These are phyloP conservation scores for Talaromyces funiculosus DNA, from an alignment of 2,329 filamentous ascomycete genomes.

Conservation along the genomic window DNA sequence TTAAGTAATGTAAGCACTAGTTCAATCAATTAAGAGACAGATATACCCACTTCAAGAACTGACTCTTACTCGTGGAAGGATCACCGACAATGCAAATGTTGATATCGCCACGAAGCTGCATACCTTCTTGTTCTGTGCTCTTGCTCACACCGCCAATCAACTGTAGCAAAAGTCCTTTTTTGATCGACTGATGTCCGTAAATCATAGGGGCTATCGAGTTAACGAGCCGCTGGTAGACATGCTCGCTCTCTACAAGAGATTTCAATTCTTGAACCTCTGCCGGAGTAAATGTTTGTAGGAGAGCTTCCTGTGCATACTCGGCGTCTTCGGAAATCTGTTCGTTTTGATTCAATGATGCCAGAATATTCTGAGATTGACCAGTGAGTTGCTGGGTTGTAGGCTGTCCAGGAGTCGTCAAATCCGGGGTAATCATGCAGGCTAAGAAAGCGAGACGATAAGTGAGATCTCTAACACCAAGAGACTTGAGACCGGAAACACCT, in stretches of 20 bases:
- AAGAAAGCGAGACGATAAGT: slow-evolving; percentile 97
- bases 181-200: slow-evolving; percentile 94
- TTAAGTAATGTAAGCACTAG: slow-evolving; percentile 19
- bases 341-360: slow-evolving; percentile 73
- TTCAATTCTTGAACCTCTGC: slow-evolving; percentile 88
- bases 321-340: slow-evolving; percentile 65
- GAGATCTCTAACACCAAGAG: slow-evolving; percentile 87
- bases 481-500: slow-evolving; percentile 82
- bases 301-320: slow-evolving; percentile 82
- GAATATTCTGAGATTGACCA: slow-evolving; percentile 74
- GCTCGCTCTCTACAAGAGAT: slow-evolving; percentile 88
- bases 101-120: slow-evolving; percentile 93
- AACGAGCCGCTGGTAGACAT: slow-evolving; percentile 89
- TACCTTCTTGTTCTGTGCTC: slow-evolving; percentile 75
- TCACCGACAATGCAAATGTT: slow-evolving; percentile 99
- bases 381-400: slow-evolving; percentile 62
- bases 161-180: slow-evolving; percentile 91
- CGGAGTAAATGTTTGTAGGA: slow-evolving; percentile 76
- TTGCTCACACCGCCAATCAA: slow-evolving; percentile 95
- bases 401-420: slow-evolving; percentile 74
- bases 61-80: slow-evolving; percentile 93
- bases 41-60: slow-evolving; percentile 71
- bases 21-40: background rate
- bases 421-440: slow-evolving; percentile 90
- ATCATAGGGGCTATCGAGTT: slow-evolving; percentile 95